phyloP scores from a whole-genome alignment of 1,284 basidiomycete genomes.

The Amylostereum areolatum region DNA sequence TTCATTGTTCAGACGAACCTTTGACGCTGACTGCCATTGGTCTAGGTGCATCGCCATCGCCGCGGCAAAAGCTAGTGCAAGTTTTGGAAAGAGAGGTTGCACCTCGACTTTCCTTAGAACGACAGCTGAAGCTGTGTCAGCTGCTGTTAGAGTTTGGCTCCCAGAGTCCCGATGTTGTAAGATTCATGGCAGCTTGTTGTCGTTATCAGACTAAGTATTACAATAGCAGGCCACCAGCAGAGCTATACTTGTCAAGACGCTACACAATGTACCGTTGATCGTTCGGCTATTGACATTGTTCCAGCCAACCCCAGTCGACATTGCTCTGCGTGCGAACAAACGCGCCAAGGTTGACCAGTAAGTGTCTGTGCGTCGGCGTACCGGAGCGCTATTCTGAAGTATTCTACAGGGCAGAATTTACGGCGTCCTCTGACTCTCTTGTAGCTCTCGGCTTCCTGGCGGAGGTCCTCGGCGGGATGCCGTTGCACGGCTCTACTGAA shows the following conservation, averaged over 20 bases:
- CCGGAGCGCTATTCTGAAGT: too few species aligned
- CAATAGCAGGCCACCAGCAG: slow-evolving; percentile 46
- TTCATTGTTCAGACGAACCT: not conserved
- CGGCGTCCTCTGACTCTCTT: not conserved
- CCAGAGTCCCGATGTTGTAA: slow-evolving; percentile 40
- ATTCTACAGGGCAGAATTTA: too few species aligned
- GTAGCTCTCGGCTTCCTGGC: slow-evolving; percentile 50
- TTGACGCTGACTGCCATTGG: not conserved
- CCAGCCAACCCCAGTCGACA: slow-evolving; percentile 36
- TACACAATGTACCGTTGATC: slow-evolving; percentile 49
- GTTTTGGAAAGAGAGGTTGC: slow-evolving; percentile 51
- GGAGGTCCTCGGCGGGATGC: slow-evolving; percentile 64
- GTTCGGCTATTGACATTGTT: slow-evolving; percentile 53
- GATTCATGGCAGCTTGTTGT: slow-evolving; percentile 13
- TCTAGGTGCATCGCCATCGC: slow-evolving; percentile 21
- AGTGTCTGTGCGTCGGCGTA: too few species aligned
- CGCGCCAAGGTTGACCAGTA: slow-evolving; percentile 43
- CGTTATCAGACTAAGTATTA: not conserved
- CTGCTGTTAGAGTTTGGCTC: slow-evolving; percentile 46
- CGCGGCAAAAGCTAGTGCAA: slow-evolving; percentile 35
- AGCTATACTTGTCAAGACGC: slow-evolving; percentile 38
- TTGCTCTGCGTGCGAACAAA: slow-evolving; percentile 50
- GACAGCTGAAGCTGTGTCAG: slow-evolving; percentile 49
- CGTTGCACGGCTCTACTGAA: slow-evolving; percentile 63
- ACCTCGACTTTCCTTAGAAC: slow-evolving; percentile 40